phyloP scores from a whole-genome alignment of 2,329 filamentous ascomycete species.

The Calcarisporium arbuscula region DNA sequence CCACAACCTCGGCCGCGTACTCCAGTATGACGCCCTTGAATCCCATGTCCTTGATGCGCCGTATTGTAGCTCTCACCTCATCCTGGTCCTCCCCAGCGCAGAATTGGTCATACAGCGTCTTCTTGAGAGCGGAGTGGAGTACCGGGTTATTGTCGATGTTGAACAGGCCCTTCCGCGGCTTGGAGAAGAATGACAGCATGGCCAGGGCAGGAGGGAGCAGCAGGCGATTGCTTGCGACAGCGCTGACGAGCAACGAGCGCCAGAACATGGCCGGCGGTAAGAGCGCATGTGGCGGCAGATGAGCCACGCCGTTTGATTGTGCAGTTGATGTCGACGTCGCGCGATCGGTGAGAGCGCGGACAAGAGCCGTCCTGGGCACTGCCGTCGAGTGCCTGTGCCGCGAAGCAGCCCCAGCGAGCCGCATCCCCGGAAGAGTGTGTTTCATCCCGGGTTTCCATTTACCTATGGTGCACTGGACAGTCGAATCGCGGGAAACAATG shows the following conservation, averaged over 20 bases:
- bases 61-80: slow-evolving; percentile 38
- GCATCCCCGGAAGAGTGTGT: too few species aligned
- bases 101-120: slow-evolving; percentile 50
- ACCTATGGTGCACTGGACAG: too few species aligned
- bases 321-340: too few species aligned
- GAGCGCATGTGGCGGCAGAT: slow-evolving; percentile 5
- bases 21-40: slow-evolving; percentile 52
- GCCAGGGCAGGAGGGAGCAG: slow-evolving; percentile 2
- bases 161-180: not conserved
- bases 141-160: slow-evolving; percentile 1
- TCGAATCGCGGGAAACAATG: too few species aligned
- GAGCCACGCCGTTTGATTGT: too few species aligned
- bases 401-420: too few species aligned
- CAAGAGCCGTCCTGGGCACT: too few species aligned
- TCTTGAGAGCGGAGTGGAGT: slow-evolving; percentile 20
- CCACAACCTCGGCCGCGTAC: slow-evolving; percentile 39
- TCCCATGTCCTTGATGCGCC: slow-evolving; percentile 39
- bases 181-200: slow-evolving; percentile 1
- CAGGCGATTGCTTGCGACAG: slow-evolving; percentile 2
- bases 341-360: too few species aligned
- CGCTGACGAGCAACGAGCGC: slow-evolving; percentile 3
- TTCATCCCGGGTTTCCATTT: too few species aligned
- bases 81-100: slow-evolving; percentile 44
- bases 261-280: slow-evolving; percentile 2
- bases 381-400: too few species aligned